Evolutionary conservation across 805 yeast species (phyloP).

Genomic region (Allodekkera sacchari): DNA sequence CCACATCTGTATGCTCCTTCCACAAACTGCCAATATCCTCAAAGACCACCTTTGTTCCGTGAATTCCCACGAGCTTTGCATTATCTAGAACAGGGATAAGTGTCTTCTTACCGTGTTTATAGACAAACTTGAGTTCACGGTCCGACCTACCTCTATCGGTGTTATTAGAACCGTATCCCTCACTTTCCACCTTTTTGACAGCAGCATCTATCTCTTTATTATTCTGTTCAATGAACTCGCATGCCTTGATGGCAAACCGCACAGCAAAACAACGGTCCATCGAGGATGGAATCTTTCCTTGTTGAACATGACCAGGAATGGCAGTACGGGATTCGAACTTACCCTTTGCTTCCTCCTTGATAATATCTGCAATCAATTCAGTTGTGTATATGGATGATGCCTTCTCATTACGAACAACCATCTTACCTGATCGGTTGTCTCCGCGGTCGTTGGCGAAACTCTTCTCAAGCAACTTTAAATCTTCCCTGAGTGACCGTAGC

Average conservation of each 20-base stretch:
- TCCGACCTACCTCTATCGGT: slow-evolving; percentile 19
- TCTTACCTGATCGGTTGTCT: slow-evolving; percentile 57
- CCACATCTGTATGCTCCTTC: slow-evolving; percentile 51
- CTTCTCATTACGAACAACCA: slow-evolving; percentile 58
- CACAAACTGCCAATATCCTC: slow-evolving; percentile 49
- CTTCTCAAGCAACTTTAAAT: slow-evolving; percentile 51
- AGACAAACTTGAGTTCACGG: slow-evolving; percentile 41
- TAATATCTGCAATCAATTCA: slow-evolving; percentile 61
- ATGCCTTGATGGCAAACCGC: slow-evolving; percentile 83
- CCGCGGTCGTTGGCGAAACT: slow-evolving; percentile 58
- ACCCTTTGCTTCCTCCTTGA: slow-evolving; percentile 53
- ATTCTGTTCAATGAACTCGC: slow-evolving; percentile 71
- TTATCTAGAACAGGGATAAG: slow-evolving; percentile 28
- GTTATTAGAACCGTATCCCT: slow-evolving; percentile 17
- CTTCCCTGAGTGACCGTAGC: slow-evolving; percentile 53
- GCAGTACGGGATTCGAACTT: slow-evolving; percentile 74
- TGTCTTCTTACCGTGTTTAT: slow-evolving; percentile 39
- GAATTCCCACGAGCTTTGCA: slow-evolving; percentile 63
- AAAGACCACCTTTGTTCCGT: slow-evolving; percentile 56
- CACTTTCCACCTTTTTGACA: slow-evolving; percentile 9
- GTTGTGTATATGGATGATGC: slow-evolving; percentile 64
- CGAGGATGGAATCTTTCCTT: slow-evolving; percentile 92
- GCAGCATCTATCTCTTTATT: slow-evolving; percentile 9
- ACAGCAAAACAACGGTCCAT: slow-evolving; percentile 88
- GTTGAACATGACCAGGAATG: slow-evolving; percentile 82